These are phyloP conservation scores for Fusarium albosuccineum DNA, from an alignment of 2,329 filamentous ascomycete genomes.

Conservation along the genomic window DNA sequence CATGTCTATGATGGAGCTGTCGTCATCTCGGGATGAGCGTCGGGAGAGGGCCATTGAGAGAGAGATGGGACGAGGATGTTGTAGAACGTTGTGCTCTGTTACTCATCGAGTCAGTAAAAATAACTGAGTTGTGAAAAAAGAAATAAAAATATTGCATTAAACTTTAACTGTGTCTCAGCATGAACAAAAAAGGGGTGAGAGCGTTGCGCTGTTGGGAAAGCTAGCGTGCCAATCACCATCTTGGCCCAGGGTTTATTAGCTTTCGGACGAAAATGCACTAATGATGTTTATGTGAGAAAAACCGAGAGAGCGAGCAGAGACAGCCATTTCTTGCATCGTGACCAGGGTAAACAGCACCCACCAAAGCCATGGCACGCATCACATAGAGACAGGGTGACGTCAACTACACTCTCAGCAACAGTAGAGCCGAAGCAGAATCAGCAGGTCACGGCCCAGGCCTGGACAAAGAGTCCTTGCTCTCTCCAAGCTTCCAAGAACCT, in stretches of 20 bases:
- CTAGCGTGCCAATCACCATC: slow-evolving; percentile 33
- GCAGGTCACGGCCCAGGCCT: slow-evolving; percentile 7
- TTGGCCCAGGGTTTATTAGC: slow-evolving; percentile 5
- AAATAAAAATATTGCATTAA: background rate
- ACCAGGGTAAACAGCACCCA: background rate
- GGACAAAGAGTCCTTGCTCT: slow-evolving; percentile 5
- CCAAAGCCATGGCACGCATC: background rate
- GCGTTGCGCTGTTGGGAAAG: slow-evolving; percentile 13
- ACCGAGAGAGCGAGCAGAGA: background rate
- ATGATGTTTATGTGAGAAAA: background rate
- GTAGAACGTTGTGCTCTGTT: background rate
- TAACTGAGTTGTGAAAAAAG: background rate
- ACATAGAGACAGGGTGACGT: background rate
- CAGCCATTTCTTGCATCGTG: background rate
- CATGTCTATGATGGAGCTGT: slow-evolving; percentile 17
- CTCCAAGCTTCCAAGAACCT: background rate
- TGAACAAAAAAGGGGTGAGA: background rate
- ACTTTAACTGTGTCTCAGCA: background rate
- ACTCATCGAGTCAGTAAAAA: background rate
- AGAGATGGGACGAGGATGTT: background rate
- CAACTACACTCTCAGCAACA: background rate
- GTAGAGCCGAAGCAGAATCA: slow-evolving; percentile 9
- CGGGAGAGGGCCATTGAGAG: slow-evolving; percentile 1
- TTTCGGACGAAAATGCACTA: background rate
- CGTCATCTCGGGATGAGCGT: slow-evolving; percentile 18